Conservation (phyloP, 345 rosid species). For the Conringia planisiliqua region DNA sequence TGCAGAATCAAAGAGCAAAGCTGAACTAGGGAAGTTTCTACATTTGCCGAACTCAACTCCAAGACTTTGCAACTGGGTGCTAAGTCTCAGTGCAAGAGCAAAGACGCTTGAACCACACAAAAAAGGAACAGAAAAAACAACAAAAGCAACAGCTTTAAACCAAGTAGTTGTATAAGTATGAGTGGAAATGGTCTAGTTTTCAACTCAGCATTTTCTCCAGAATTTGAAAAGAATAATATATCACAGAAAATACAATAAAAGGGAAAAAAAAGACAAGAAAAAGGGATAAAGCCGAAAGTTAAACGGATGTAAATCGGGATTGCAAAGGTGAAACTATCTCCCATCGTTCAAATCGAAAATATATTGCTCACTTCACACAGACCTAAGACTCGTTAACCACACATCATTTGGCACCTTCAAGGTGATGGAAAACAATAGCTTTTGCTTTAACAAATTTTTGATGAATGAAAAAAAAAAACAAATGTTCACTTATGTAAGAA, state of each 20-base stretch:
- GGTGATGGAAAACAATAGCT: neutral
- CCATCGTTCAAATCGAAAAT: neutral
- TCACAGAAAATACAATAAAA: neutral
- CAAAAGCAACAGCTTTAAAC: neutral
- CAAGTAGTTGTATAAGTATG: neutral
- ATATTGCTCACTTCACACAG: neutral
- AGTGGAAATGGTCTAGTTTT: too few relatives aligned
- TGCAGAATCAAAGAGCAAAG: slow-evolving; percentile 29
- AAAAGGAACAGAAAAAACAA: neutral
- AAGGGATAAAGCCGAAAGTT: neutral
- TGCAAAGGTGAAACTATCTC: neutral
- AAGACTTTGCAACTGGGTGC: slow-evolving; percentile 33
- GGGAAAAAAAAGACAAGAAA: neutral
- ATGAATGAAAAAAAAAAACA: too few relatives aligned
- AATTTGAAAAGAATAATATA: too few relatives aligned
- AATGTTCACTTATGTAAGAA: neutral
- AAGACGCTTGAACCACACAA: neutral
- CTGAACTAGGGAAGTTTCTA: slow-evolving; percentile 19
- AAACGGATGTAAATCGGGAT: neutral
- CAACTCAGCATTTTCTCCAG: too few relatives aligned
- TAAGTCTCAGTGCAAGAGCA: slow-evolving; percentile 12
- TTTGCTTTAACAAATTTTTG: too few relatives aligned
- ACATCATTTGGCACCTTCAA: slow-evolving; percentile 1
- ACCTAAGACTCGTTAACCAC: neutral
- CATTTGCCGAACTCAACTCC: slow-evolving; percentile 16